A percentile compares a stretch with the other conserved stretches of the same genome.
Evolutionary conservation across 495 filamentous ascomycete genomes (phyloP).

Genomic region (Neurospora terricola): DNA sequence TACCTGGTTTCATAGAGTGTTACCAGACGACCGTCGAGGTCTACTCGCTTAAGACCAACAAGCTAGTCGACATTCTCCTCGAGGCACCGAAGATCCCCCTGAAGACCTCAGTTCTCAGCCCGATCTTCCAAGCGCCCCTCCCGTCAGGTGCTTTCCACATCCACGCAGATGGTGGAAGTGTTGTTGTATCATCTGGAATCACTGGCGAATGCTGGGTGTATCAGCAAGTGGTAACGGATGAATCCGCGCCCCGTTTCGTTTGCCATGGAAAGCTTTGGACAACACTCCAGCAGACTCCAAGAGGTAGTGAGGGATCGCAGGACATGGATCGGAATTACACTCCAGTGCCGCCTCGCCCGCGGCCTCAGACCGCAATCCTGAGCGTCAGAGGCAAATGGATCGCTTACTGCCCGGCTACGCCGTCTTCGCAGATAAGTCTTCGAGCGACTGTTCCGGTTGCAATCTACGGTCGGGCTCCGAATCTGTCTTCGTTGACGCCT

Average conservation of each 20-base stretch:
- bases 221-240: slow-evolving; percentile 26
- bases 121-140: slow-evolving; percentile 46
- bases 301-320: slow-evolving; percentile 32
- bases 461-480: slow-evolving; percentile 46
- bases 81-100: slow-evolving; percentile 39
- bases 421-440: slow-evolving; percentile 59
- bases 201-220: slow-evolving; percentile 85
- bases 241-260: slow-evolving; percentile 39
- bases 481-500: slow-evolving; percentile 58
- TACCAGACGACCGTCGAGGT: slow-evolving; percentile 84
- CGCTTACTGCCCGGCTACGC: slow-evolving; percentile 67
- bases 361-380: slow-evolving; percentile 53
- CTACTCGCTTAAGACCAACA: slow-evolving; percentile 63
- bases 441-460: slow-evolving; percentile 45
- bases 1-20: slow-evolving; percentile 33
- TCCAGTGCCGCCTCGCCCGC: slow-evolving; percentile 26
- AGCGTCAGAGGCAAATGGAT: slow-evolving; percentile 75
- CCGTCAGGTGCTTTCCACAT: slow-evolving; percentile 64
- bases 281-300: slow-evolving; percentile 47
- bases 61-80: slow-evolving; percentile 59
- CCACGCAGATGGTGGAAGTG: slow-evolving; percentile 52
- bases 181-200: slow-evolving; percentile 65
- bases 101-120: slow-evolving; percentile 41
- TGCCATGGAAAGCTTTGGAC: slow-evolving; percentile 84
- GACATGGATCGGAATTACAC: slow-evolving; percentile 33